Evolutionary conservation across 1,284 basidiomycete species (phyloP).

Genomic region (Pseudozyma pruni): DNA sequence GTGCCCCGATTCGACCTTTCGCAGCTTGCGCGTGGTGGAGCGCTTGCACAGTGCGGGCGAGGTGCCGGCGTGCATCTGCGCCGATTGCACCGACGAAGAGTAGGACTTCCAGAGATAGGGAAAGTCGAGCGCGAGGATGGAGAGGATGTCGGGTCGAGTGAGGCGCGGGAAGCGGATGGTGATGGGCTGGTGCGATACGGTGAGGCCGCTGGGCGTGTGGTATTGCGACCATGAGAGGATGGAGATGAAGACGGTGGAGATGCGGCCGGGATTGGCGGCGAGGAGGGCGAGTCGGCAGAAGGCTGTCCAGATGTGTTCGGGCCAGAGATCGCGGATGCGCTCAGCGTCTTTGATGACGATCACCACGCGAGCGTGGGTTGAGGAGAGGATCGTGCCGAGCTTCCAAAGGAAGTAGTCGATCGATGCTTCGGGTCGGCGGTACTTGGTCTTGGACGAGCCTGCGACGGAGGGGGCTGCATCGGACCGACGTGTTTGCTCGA

Average conservation of each 20-base stretch:
- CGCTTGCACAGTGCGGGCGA: conserved; percentile 26
- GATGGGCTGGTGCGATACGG: conserved; percentile 50
- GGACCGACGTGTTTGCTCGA: not conserved
- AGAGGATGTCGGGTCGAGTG: conserved; percentile 38
- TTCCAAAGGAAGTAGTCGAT: conserved; percentile 44
- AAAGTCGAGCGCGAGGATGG: conserved; percentile 45
- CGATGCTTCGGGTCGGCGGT: conserved; percentile 33
- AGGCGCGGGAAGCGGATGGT: conserved; percentile 48
- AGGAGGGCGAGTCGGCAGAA: conserved; percentile 49
- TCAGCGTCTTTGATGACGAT: conserved; percentile 57
- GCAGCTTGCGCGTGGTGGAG: conserved; percentile 12
- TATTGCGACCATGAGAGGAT: conserved; percentile 53
- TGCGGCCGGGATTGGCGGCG: conserved; percentile 30
- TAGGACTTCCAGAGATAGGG: conserved; percentile 30
- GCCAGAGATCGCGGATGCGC: conserved; percentile 61
- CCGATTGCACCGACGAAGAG: conserved; percentile 19
- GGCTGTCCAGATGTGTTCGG: conserved; percentile 56
- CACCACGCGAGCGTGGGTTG: conserved; percentile 21
- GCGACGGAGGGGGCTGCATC: conserved; percentile 2
- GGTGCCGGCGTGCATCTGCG: conserved; percentile 35
- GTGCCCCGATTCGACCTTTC: conserved; percentile 9
- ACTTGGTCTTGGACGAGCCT: conserved; percentile 12
- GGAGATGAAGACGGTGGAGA: conserved; percentile 49
- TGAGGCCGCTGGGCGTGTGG: conserved; percentile 42
- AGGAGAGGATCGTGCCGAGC: conserved; percentile 15